Conservation (phyloP, 2,329 filamentous ascomycete genomes). For the Chrysoporthe puriensis region DNA sequence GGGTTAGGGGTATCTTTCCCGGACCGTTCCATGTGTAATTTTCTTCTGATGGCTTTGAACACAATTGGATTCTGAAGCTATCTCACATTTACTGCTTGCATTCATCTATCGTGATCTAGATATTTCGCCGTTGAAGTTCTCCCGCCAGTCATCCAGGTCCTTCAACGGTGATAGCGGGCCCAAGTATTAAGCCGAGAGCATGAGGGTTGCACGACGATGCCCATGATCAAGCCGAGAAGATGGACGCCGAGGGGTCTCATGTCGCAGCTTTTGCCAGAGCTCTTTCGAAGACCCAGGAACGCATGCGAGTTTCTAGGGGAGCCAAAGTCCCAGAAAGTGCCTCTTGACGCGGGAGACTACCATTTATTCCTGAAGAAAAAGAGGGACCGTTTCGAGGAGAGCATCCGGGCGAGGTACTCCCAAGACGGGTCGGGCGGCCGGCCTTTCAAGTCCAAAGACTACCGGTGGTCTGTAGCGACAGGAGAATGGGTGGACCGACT, state of each 20-base stretch:
- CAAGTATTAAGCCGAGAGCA: not conserved
- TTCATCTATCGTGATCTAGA: too few relatives aligned
- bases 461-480: constrained; percentile 6
- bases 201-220: not conserved
- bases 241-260: constrained; percentile 34
- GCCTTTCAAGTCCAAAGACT: not conserved
- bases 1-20: too few relatives aligned
- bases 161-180: too few relatives aligned
- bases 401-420: not conserved
- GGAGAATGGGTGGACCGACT: not conserved
- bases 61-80: too few relatives aligned
- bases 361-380: not conserved
- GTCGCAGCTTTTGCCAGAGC: constrained; percentile 3
- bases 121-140: too few relatives aligned
- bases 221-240: constrained; percentile 15
- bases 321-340: constrained; percentile 5
- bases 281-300: constrained; percentile 4
- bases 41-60: too few relatives aligned
- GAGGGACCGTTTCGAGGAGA: not conserved
- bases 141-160: too few relatives aligned
- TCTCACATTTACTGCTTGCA: too few relatives aligned
- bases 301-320: not conserved
- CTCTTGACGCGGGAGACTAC: not conserved
- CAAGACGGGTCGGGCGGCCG: too few relatives aligned
- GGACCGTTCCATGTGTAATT: too few relatives aligned